phyloP scores from a whole-genome alignment of 2,329 filamentous ascomycete genomes.

The Cladophialophora carrionii region DNA sequence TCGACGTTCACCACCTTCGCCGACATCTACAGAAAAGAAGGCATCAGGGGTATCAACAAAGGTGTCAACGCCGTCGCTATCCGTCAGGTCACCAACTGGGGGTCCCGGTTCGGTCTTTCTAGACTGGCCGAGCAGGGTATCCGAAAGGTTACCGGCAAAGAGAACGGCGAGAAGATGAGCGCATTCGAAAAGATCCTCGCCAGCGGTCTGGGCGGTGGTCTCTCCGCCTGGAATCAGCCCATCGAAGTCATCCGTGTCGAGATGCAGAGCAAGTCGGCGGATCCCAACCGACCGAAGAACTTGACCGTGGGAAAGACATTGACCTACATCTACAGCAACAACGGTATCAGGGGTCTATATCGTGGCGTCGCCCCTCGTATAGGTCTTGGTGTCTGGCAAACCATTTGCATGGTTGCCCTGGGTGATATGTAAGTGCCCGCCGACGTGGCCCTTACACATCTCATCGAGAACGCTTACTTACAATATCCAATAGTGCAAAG shows the following conservation, averaged over 20 bases:
- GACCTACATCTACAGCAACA: conserved; percentile 85
- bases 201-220: conserved; percentile 83
- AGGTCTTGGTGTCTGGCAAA: conserved; percentile 97
- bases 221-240: conserved; percentile 98
- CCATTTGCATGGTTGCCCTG: conserved; percentile 98
- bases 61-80: conserved; percentile 99
- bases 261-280: conserved; percentile 99
- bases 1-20: conserved; percentile 94
- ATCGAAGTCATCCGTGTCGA: conserved; percentile 99
- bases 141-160: conserved; percentile 75
- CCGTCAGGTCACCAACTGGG: conserved; percentile 99
- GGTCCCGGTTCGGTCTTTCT: conserved; percentile 89
- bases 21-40: conserved; percentile 93
- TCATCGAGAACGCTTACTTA: conserved; percentile 35
- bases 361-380: conserved; percentile 93
- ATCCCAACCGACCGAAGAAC: conserved; percentile 98
- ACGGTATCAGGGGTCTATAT: conserved; percentile 90
- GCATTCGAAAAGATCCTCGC: conserved; percentile 87
- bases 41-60: conserved; percentile 94
- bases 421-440: conserved; percentile 81
- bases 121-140: conserved; percentile 90
- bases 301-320: conserved; percentile 87
- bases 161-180: conserved; percentile 74
- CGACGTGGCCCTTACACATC: neutral
- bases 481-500: conserved; percentile 58